A percentile compares a stretch with the other conserved stretches of the same genome.
phyloP scores from a whole-genome alignment of 139 green algal genomes.

The Coelastrella sp. region DNA sequence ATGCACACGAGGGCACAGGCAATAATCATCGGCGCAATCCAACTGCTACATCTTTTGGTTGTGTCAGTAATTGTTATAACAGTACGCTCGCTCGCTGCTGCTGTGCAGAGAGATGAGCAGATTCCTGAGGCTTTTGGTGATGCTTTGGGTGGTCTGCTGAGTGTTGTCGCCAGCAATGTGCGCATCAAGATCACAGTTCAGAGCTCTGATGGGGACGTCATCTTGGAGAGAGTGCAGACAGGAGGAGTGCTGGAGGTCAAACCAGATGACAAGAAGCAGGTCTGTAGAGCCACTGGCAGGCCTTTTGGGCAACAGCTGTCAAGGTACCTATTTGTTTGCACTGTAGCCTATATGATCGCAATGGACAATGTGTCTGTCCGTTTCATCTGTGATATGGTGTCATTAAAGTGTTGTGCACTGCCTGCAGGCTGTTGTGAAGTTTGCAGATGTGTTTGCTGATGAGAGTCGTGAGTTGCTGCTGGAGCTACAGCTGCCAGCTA shows the following conservation, averaged over 20 bases:
- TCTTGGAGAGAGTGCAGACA: background rate
- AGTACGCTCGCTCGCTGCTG: background rate
- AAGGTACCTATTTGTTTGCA: too few relatives aligned
- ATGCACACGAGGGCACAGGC: too few relatives aligned
- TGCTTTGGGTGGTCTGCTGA: constrained; percentile 63
- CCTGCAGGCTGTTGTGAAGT: background rate
- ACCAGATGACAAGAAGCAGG: background rate
- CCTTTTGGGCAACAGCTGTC: background rate
- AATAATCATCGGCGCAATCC: too few relatives aligned
- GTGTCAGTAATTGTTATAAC: too few relatives aligned
- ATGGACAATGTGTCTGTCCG: background rate
- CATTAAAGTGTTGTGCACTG: background rate
- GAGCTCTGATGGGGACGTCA: background rate
- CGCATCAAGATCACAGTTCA: constrained; percentile 22
- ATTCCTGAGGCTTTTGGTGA: constrained; percentile 44
- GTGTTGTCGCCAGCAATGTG: constrained; percentile 58
- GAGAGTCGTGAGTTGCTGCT: constrained; percentile 60
- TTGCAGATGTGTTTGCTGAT: constrained; percentile 61
- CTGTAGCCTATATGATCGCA: background rate
- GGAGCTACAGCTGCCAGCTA: constrained; percentile 43
- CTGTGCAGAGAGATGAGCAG: background rate
- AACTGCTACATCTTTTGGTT: too few relatives aligned
- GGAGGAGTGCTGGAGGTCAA: background rate
- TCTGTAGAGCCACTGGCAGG: background rate
- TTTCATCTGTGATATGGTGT: background rate